Evolutionary conservation across 768 basidiomycete genomes (phyloP), one percentile per base, ranked within the genome.

Genomic region (Tubosaeta sp.): DNA sequence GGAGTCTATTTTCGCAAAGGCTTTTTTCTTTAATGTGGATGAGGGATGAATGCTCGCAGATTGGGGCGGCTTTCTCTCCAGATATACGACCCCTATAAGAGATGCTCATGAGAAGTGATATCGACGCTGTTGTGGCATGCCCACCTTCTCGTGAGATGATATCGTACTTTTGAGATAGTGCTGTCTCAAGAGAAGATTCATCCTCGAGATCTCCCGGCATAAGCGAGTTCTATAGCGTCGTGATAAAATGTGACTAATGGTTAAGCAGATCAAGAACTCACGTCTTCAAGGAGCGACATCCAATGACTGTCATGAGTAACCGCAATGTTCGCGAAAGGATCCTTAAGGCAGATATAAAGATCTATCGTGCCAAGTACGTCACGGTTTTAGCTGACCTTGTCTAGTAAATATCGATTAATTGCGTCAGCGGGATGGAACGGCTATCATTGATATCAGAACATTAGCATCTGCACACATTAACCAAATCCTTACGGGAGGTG

Each of bases 371-470:
- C 21, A 3, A 21, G 9, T 12, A 10, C 9, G 7, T 27, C 4
- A 8, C 25, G n/a, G 25, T 13, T 21, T 39, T 18, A 25, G 31
- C 39, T 7, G 2, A 54, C 55, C 21, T n/a, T 31, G 3, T 27
- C 7, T 0, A 57, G 21, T 16, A 59, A 29, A 30, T 48, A 44
- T 5, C 14, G 51, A 7, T 59, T 59, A 1, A 59, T 57, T 1
- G 45, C 21, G 10, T 59, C 49, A n/a, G 55, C 47, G 1, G 55
- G 57, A 44, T 58, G 57, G 13, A 50, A 58, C 5, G 19, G 9
- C 55, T 55, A 22, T 4, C 13, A 42, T 10, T 9, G n/a, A 19
- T 11, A 5, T 46, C 36, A 53, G 27, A 43, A 43, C 9, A 16
- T 6, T 18, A 27, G n/a, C 25, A 8, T 27, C 8, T 27, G 25